Conservation (phyloP, 208 protist species). For the Zelonia costaricensis region DNA sequence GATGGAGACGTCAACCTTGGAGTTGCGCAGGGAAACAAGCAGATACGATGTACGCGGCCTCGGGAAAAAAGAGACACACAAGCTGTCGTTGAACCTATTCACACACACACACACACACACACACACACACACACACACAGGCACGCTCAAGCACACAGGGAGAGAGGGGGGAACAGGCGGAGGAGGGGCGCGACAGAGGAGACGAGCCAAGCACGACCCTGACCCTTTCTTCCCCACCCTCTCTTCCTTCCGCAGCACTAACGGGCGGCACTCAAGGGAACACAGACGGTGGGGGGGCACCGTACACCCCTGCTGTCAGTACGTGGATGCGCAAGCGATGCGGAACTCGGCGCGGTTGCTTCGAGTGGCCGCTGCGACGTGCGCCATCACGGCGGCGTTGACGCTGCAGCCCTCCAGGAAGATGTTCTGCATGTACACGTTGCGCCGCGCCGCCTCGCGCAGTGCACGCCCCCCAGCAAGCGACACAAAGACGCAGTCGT, state of each 20-base stretch:
- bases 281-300: no score
- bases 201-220: no score
- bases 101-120: neutral
- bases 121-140: neutral
- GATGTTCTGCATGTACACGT: conserved; percentile 37
- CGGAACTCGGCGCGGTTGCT: conserved; percentile 26
- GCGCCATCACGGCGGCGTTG: conserved; percentile 34
- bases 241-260: no score
- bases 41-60: neutral
- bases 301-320: neutral
- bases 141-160: neutral
- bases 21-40: no score
- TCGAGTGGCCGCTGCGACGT: conserved; percentile 25
- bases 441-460: conserved; percentile 31
- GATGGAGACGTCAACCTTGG: no score
- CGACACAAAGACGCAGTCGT: conserved; percentile 30
- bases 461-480: conserved; percentile 39
- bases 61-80: neutral
- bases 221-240: no score
- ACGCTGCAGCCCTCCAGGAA: conserved; percentile 43
- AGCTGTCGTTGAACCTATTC: no score
- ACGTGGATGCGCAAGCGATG: neutral
- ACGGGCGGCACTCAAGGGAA: no score
- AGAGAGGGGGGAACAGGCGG: neutral
- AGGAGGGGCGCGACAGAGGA: neutral